Evolutionary conservation across 768 basidiomycete genomes (phyloP), one percentile per base, ranked within the genome.

Genomic region (Naematelia aurantialba): DNA sequence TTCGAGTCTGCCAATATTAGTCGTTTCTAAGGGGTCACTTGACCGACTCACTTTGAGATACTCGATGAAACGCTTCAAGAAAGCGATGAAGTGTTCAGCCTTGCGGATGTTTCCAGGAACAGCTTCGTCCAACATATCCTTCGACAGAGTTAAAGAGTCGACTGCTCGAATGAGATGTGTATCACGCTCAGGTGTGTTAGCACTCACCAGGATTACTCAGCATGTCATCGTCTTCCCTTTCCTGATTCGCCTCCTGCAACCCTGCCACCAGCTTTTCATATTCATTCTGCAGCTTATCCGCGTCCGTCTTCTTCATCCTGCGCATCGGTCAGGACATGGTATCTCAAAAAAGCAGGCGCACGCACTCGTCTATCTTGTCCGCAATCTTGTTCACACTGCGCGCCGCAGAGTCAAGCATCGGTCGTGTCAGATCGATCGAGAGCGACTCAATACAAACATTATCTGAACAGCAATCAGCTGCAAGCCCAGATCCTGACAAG

Each of bases 361-460:
- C 88, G 60, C 68, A 91, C 94, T 98, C 92, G 63, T 96, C 92
- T 53, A 99, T 93, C 75, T 89, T 89, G 62, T 96, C 91, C 4
- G 85, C 84, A 0, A 99, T 81, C 76, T 85, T 89, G 17, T 81
- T 82, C 1, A 97, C 88, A 76, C 91, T 96, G 66, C 94, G 82
- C 4, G 86, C 82, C 5, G 96, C 96, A 1, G 91, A 88, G 69
- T 99, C 96, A 31, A 99, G 81, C 93, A 98, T 98, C 0, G 96
- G 96, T 44, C 96, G 82, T 26, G 93, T 98, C 46, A 99, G 80
- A 72, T 99, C 96, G 64, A 99, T 94, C 68, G 92, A 96, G 39
- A 99, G 80, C 0, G 96, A 97, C 72, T 99, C 96, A 72, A 99
- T 94, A 78, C 96, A 99, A 47, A 99, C 96, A 75, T 99, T 99